phyloP scores from a whole-genome alignment of 2,329 filamentous ascomycete species.

The Aspergillus sp. region DNA sequence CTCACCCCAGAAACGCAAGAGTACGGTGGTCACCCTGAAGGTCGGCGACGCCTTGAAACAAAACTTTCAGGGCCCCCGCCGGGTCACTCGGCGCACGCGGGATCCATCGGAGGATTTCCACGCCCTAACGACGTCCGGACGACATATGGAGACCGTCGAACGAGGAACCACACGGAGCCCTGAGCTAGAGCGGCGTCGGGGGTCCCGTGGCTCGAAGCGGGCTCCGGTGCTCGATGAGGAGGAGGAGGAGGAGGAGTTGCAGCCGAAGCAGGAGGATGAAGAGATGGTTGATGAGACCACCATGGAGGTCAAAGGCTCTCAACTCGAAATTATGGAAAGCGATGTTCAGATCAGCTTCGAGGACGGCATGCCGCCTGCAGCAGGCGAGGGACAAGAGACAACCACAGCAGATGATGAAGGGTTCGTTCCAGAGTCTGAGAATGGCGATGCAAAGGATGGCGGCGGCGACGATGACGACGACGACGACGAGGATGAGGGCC shows the following conservation, averaged over 20 bases:
- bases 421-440: conserved; percentile 46
- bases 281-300: conserved; percentile 53
- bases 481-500: conserved; percentile 54
- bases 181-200: conserved; percentile 39
- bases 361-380: conserved; percentile 30
- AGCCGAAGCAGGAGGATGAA: conserved; percentile 39
- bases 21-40: conserved; percentile 35
- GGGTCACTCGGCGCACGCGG: conserved; percentile 62
- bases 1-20: conserved; percentile 25
- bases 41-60: conserved; percentile 31
- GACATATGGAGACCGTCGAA: conserved; percentile 57
- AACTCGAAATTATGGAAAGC: conserved; percentile 47
- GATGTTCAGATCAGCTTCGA: conserved; percentile 40
- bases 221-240: conserved; percentile 31
- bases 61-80: conserved; percentile 41
- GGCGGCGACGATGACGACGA: conserved; percentile 46
- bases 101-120: conserved; percentile 59
- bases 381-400: conserved; percentile 24
- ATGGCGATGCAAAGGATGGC: conserved; percentile 37
- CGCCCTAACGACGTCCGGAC: conserved; percentile 61
- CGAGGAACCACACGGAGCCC: conserved; percentile 55
- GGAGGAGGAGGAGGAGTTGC: conserved; percentile 22
- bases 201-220: conserved; percentile 44
- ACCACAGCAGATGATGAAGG: conserved; percentile 39
- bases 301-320: conserved; percentile 41